phyloP scores from a whole-genome alignment of 345 rosid genomes.

The Dipteronia dyeriana region DNA sequence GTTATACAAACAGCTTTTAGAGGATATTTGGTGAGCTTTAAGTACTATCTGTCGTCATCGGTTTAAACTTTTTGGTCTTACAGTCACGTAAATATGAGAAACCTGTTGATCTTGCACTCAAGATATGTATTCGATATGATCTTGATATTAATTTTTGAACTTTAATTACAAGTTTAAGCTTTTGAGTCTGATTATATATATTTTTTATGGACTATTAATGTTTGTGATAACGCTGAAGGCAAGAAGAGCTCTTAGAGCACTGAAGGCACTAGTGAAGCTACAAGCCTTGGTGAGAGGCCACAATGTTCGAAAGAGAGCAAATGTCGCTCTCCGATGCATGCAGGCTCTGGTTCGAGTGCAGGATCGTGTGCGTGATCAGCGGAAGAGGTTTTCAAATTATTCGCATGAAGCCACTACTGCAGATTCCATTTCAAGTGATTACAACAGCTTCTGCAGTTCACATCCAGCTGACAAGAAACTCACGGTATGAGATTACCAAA shows the following conservation, averaged over 20 bases:
- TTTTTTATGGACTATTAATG: not conserved
- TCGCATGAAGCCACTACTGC: slow-evolving; percentile 40
- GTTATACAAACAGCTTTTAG: slow-evolving; percentile 77
- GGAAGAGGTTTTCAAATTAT: slow-evolving; percentile 37
- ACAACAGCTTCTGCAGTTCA: slow-evolving; percentile 28
- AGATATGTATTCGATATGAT: no score
- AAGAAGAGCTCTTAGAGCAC: slow-evolving; percentile 69
- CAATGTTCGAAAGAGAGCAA: slow-evolving; percentile 73
- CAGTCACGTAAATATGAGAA: not conserved
- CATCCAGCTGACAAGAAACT: slow-evolving; percentile 28
- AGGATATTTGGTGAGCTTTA: slow-evolving; percentile 66
- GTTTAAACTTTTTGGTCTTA: no score
- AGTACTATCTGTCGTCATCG: not conserved
- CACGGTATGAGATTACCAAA: slow-evolving; percentile 16
- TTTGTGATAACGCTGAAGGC: slow-evolving; percentile 52
- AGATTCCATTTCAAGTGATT: slow-evolving; percentile 37
- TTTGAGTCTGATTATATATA: not conserved
- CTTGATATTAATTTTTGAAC: not conserved
- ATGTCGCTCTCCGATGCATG: slow-evolving; percentile 60
- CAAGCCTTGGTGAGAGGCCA: slow-evolving; percentile 95
- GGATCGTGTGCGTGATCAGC: slow-evolving; percentile 61
- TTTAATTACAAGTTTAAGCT: no score
- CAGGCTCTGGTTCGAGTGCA: slow-evolving; percentile 76
- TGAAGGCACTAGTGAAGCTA: slow-evolving; percentile 77
- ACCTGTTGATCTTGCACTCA: not conserved